These are phyloP conservation scores for Claviceps sp. DNA, from an alignment of 2,329 filamentous ascomycete species.

Conservation along the genomic window DNA sequence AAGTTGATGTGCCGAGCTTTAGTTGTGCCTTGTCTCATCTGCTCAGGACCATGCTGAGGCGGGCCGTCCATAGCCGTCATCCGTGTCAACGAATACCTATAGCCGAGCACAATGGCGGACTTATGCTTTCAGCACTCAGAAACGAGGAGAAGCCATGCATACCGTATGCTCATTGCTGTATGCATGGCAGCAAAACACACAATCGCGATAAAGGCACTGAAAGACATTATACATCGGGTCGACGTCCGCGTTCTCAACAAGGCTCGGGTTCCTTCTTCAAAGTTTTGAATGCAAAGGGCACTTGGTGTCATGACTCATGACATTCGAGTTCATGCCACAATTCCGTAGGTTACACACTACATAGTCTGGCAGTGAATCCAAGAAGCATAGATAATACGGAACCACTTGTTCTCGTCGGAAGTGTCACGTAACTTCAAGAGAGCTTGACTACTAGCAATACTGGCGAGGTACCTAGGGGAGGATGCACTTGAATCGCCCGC, in stretches of 20 bases:
- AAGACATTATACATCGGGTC: neutral
- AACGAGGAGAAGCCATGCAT: too few species aligned
- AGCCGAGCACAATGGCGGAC: neutral
- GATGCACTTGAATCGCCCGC: too few species aligned
- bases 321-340: neutral
- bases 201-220: neutral
- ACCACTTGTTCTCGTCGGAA: neutral
- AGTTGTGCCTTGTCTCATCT: neutral
- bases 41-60: neutral
- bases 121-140: neutral
- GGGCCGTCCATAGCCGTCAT: neutral
- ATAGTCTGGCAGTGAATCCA: neutral
- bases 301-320: neutral
- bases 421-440: neutral
- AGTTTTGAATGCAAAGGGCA: neutral
- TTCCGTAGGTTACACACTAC: neutral
- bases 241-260: neutral
- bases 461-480: too few species aligned
- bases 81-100: too few species aligned
- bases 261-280: neutral
- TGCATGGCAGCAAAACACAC: neutral
- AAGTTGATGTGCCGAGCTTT: neutral
- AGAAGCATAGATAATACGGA: neutral
- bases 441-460: neutral
- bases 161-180: neutral